These are phyloP conservation scores for Colletotrichum euphorbiae DNA, from an alignment of 2,329 filamentous ascomycete species.

Conservation along the genomic window DNA sequence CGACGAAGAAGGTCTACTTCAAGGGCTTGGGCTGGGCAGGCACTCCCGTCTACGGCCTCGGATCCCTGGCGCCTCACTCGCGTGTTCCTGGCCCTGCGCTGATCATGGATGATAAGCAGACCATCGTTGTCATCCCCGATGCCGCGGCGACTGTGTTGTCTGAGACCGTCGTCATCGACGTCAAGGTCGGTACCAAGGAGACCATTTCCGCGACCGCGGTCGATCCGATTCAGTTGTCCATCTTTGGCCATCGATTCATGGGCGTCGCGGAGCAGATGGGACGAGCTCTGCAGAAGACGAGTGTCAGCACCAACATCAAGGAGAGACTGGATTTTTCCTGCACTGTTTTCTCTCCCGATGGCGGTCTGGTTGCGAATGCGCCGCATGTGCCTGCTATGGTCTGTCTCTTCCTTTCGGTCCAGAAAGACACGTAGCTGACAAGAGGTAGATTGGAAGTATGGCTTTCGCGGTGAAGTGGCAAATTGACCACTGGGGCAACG, in stretches of 20 bases:
- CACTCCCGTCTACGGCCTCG: conserved; percentile 76
- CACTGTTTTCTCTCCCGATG: conserved; percentile 80
- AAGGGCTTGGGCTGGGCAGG: conserved; percentile 49
- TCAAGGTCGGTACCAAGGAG: conserved; percentile 30
- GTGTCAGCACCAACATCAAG: conserved; percentile 82
- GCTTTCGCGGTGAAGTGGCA: conserved; percentile 80
- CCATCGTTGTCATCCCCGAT: conserved; percentile 76
- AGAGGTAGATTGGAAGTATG: conserved; percentile 72
- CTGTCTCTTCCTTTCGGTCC: background rate
- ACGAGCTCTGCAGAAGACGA: conserved; percentile 81
- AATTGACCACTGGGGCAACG: conserved; percentile 68
- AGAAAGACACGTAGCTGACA: background rate
- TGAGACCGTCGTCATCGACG: conserved; percentile 56
- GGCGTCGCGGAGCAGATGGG: conserved; percentile 88
- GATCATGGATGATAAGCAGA: conserved; percentile 76
- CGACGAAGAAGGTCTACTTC: conserved; percentile 40
- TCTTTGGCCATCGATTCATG: conserved; percentile 87
- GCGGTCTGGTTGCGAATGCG: conserved; percentile 79
- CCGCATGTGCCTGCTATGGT: conserved; percentile 80
- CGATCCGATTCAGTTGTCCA: conserved; percentile 79
- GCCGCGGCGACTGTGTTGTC: conserved; percentile 61
- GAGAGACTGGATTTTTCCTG: conserved; percentile 86
- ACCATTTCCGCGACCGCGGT: conserved; percentile 50
- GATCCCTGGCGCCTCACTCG: conserved; percentile 70
- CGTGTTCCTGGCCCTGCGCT: conserved; percentile 74